Evolutionary conservation across 2,329 filamentous ascomycete species (phyloP), one percentile per base, ranked within the genome.

Genomic region (Seiridium cupressi): DNA sequence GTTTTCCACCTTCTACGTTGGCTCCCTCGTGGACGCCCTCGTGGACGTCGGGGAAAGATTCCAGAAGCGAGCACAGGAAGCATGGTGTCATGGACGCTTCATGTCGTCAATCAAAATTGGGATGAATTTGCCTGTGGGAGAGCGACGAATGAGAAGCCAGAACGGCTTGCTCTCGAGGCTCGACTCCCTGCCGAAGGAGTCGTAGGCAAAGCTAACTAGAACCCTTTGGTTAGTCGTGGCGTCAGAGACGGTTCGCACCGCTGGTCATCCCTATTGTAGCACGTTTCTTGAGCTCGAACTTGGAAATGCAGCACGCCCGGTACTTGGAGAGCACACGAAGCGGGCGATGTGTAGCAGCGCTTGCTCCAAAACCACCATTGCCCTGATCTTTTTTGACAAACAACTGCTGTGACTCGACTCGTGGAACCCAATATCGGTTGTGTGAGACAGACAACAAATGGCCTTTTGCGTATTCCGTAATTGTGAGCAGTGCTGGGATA

Each of bases 401-500:
- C 36, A 26, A 44, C 53, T 55, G 53, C 53, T 38, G 53, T 55
- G 53, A 44, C 53, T 55, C 32, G 36, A 35, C 26, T n/a, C 40
- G 53, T 55, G 53, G 18, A 32, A 55, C 53, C 44, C 40, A 35
- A 36, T 18, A 44, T 10, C n/a, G n/a, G 31, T 35, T 26, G 53
- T 11, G 34, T 32, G 40, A 44, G 32, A 32, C 26, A 32, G 47
- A 32, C 26, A 32, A 49, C 47, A 49, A 26, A 49, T 32, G 42
- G 42, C 18, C 44, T 13, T 46, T 13, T 46, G 26, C 26, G 6
- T 13, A 46, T 26, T 26, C 18, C 18, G 18, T 26, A 26, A 26
- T 26, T 26, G 18, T 26, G 18, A 26, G 18, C 18, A 26, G 18
- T 26, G 18, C 18, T 26, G 18, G 18, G 18, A 26, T 42, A 42